Evolutionary conservation across 345 rosid genomes (phyloP).

Genomic region (Eucalyptus marginata): DNA sequence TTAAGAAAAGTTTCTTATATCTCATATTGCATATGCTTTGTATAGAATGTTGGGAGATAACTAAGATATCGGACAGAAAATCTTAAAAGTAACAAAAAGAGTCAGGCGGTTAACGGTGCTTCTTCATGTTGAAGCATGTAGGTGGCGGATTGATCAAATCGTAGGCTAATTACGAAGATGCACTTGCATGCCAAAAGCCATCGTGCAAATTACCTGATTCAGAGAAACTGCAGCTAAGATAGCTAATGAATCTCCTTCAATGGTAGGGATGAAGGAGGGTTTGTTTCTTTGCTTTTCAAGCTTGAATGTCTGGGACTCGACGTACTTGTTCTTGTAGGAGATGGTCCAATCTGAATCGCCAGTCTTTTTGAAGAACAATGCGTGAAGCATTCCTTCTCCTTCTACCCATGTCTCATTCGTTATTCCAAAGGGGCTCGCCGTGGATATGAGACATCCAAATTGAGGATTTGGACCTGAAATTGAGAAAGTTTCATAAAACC

Average conservation of each 20-base stretch:
- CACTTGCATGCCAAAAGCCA: background rate
- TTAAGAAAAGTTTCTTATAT: no score
- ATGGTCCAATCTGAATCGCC: constrained; percentile 14
- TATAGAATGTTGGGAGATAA: background rate
- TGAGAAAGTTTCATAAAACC: background rate
- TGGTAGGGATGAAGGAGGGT: constrained; percentile 21
- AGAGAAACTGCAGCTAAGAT: background rate
- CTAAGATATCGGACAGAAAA: no score
- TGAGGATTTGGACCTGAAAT: constrained; percentile 31
- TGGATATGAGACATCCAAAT: constrained; percentile 18
- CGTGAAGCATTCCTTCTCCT: constrained; percentile 51
- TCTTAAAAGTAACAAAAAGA: background rate
- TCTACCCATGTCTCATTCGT: constrained; percentile 23
- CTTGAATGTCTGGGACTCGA: constrained; percentile 21
- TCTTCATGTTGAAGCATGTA: background rate
- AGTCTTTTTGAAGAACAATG: constrained; percentile 17
- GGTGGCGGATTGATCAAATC: background rate
- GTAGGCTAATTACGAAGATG: no score
- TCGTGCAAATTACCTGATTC: background rate
- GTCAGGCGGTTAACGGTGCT: background rate
- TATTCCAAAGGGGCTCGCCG: constrained; percentile 14
- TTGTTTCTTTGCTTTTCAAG: constrained; percentile 17
- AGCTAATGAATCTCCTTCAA: constrained; percentile 11
- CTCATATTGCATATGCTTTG: background rate
- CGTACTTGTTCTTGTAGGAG: constrained; percentile 17